These are phyloP conservation scores for Lasiosphaeris hirsuta DNA, from an alignment of 495 filamentous ascomycete species.

Conservation along the genomic window DNA sequence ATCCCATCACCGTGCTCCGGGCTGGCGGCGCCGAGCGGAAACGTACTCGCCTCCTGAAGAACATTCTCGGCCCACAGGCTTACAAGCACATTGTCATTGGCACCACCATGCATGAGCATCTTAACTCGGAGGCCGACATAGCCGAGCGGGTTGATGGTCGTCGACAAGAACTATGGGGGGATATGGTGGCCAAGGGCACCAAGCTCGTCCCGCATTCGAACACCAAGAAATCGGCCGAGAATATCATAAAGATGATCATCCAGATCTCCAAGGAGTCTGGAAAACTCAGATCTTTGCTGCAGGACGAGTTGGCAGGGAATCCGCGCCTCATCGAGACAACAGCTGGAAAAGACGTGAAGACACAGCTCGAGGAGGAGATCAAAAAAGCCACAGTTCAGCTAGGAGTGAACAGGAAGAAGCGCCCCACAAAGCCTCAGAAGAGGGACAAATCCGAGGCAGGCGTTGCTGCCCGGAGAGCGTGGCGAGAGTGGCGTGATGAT, in stretches of 20 bases:
- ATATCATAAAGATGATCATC: neutral
- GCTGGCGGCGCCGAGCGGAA: neutral
- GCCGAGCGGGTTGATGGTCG: neutral
- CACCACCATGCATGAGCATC: neutral
- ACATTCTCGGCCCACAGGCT: neutral
- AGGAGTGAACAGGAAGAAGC: neutral
- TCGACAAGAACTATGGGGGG: neutral
- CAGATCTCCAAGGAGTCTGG: neutral
- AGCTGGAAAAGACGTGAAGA: neutral
- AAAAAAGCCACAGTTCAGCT: neutral
- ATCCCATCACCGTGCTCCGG: slow-evolving; percentile 1
- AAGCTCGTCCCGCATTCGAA: neutral
- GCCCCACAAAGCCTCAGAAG: neutral
- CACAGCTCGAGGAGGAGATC: neutral
- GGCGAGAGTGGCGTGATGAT: neutral
- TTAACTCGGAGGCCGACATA: neutral
- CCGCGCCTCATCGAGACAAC: neutral
- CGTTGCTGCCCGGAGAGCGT: too few relatives aligned
- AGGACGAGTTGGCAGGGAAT: neutral
- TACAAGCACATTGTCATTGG: slow-evolving; percentile 1
- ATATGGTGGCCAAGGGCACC: neutral
- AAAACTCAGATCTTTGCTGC: neutral
- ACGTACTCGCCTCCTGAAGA: neutral
- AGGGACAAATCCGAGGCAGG: too few relatives aligned
- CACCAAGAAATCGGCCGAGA: neutral